Conservation (phyloP, 768 basidiomycete genomes). For the Russula earlei region DNA sequence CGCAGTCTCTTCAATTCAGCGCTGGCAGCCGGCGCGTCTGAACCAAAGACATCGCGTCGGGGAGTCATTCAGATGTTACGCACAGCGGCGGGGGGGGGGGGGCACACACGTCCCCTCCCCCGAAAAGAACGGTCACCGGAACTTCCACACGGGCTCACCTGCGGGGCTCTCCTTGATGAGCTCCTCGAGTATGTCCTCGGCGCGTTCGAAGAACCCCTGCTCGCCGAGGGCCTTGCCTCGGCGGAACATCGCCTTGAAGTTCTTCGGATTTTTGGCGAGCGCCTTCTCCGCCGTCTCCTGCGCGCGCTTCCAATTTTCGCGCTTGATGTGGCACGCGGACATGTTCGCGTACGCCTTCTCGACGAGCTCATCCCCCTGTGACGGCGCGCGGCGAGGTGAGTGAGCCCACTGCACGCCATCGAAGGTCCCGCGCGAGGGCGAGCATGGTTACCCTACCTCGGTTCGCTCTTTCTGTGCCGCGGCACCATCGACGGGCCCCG, state of each 20-base stretch:
- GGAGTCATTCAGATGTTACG: too few relatives aligned
- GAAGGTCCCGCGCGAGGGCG: not conserved
- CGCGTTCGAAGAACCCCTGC: constrained; percentile 66
- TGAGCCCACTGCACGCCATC: not conserved
- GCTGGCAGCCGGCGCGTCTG: constrained; percentile 51
- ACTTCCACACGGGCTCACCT: constrained; percentile 35
- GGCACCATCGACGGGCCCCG: constrained; percentile 14
- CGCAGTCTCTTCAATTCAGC: constrained; percentile 55
- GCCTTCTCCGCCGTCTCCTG: constrained; percentile 79
- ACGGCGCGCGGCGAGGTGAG: not conserved
- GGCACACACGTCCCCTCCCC: too few relatives aligned
- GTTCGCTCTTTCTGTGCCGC: constrained; percentile 46
- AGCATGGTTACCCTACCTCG: constrained; percentile 40
- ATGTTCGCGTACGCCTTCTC: constrained; percentile 83
- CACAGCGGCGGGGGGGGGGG: too few relatives aligned
- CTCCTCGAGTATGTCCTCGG: constrained; percentile 54
- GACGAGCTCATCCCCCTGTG: constrained; percentile 60
- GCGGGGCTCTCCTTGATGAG: constrained; percentile 52
- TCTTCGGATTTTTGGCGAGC: constrained; percentile 61
- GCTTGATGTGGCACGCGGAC: constrained; percentile 77
- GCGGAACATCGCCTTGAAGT: constrained; percentile 71
- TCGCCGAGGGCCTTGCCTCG: constrained; percentile 76
- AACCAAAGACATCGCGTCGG: not conserved
- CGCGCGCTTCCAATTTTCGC: constrained; percentile 69
- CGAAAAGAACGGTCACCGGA: too few relatives aligned